Percentiles rank a stretch among this genome's conserved stretches.
These are phyloP conservation scores for Wallacemonas sp. DNA, from an alignment of 208 protist genomes.

Conservation along the genomic window DNA sequence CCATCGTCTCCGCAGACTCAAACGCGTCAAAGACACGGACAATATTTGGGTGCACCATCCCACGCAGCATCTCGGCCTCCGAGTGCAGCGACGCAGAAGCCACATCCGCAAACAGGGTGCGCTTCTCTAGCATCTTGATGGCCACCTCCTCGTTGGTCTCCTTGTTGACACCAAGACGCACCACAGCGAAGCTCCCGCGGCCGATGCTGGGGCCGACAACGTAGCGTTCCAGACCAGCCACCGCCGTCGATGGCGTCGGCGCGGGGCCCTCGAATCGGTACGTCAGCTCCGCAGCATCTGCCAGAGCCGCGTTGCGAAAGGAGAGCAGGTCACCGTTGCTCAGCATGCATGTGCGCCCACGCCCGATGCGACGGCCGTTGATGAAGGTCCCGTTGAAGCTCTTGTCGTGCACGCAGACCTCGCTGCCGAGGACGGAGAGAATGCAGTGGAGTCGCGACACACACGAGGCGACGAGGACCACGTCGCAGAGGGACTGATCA, in stretches of 20 bases:
- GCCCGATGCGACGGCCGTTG: slow-evolving; percentile 50
- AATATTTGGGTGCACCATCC: slow-evolving; percentile 72
- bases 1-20: slow-evolving; percentile 38
- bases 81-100: slow-evolving; percentile 44
- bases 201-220: slow-evolving; percentile 52
- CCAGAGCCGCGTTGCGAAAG: slow-evolving; percentile 53
- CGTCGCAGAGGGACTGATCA: slow-evolving; percentile 36
- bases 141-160: slow-evolving; percentile 41
- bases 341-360: slow-evolving; percentile 33
- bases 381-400: slow-evolving; percentile 82
- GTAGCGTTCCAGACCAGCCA: slow-evolving; percentile 34
- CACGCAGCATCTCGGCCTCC: slow-evolving; percentile 70
- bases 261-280: slow-evolving; percentile 35
- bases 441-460: slow-evolving; percentile 59
- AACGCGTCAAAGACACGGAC: slow-evolving; percentile 65
- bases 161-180: slow-evolving; percentile 45
- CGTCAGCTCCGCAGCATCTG: slow-evolving; percentile 22
- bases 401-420: slow-evolving; percentile 68
- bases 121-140: slow-evolving; percentile 80
- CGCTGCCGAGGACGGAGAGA: slow-evolving; percentile 46
- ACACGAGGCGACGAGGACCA: slow-evolving; percentile 27
- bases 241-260: background rate
- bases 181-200: slow-evolving; percentile 60
- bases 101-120: slow-evolving; percentile 31
- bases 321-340: slow-evolving; percentile 48